These are phyloP conservation scores for Phanerodontia chrysosporium DNA, from an alignment of 768 basidiomycete species.

Conservation along the genomic window DNA sequence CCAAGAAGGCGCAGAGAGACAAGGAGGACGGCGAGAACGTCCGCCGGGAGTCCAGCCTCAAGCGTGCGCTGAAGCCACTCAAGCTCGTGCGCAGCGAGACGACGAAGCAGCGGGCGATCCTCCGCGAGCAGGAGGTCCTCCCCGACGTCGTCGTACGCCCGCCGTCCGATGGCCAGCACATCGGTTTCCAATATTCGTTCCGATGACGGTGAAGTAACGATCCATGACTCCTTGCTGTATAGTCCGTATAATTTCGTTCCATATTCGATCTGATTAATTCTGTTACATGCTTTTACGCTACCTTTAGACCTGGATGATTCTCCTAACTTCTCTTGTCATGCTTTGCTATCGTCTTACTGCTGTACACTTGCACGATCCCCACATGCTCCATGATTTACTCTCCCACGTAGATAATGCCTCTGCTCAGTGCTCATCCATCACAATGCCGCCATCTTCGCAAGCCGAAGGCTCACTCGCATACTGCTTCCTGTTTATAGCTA, in stretches of 20 bases:
- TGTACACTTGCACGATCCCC: too few relatives aligned
- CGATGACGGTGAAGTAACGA: conserved; percentile 23
- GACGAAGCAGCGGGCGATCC: conserved; percentile 51
- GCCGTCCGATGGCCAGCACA: conserved; percentile 47
- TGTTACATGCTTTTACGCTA: not conserved
- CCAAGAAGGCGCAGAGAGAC: conserved; percentile 32
- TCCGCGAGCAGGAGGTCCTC: conserved; percentile 52
- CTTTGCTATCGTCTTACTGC: too few relatives aligned
- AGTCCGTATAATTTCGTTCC: too few relatives aligned
- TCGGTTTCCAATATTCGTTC: conserved; percentile 41
- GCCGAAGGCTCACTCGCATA: not conserved
- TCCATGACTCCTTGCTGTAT: too few relatives aligned
- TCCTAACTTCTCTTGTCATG: too few relatives aligned
- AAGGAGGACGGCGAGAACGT: conserved; percentile 21
- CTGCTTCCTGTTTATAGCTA: not conserved
- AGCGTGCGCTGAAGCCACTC: conserved; percentile 54
- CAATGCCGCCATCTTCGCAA: not conserved
- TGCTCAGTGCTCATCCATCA: not conserved
- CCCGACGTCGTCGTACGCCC: conserved; percentile 61
- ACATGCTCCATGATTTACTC: too few relatives aligned
- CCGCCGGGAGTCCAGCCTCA: conserved; percentile 31
- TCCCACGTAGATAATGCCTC: not conserved
- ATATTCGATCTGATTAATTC: too few relatives aligned
- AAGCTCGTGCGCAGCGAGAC: conserved; percentile 61
- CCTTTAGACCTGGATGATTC: too few relatives aligned